Base-by-base conservation (phyloP, 768 basidiomycete species). In the Xerocomellus intermedius region DNA sequence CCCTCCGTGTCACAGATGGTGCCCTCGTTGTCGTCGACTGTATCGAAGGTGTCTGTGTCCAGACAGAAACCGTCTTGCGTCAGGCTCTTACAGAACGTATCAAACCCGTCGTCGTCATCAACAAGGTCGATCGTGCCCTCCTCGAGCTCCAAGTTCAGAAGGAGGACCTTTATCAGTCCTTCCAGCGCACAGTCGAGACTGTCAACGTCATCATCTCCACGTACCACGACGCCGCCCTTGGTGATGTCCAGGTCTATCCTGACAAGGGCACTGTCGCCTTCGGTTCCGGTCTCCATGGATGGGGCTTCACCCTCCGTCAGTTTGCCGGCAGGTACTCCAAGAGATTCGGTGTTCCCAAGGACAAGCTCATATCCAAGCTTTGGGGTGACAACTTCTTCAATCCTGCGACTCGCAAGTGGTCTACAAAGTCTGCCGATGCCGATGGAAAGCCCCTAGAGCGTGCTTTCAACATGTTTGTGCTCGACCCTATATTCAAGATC, bases 361-460 rank as follows among this genome's bases (percentile, higher is more conserved):
- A 91, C 61, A 98, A 98, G 84, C 93, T 99, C 85, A 96, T 99
- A 89, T 64, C 74, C 57, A 95, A 90, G 78, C 85, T 99, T 44
- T 99, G 97, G 97, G 97, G 97, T 50, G 97, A 99, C 82, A 98
- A 98, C 81, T 99, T 79, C 81, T 98, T 98, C 84, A 99, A 98
- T 82, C 91, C 95, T 52, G 81, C 85, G 50, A 98, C 95, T 37
- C 86, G 86, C 74, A 99, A 99, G 77, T 98, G 97, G 97, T 83
- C 92, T 19, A 93, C 90, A 47, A 90, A 87, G 72, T 56, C 73
- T 60, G 75, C 75, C 22, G 86, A 85, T 60, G 82, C 85, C 52
- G 88, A 94, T 64, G 94, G 93, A 68, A 95, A 94, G 71, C 74
- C 73, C n/a, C 88, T 98, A 52, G 97, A 98, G 70, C 95, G 97